Percentiles rank a stretch among this genome's conserved stretches.
Conservation (phyloP, 495 filamentous ascomycete species). For the Lasiosphaeria hispida region DNA sequence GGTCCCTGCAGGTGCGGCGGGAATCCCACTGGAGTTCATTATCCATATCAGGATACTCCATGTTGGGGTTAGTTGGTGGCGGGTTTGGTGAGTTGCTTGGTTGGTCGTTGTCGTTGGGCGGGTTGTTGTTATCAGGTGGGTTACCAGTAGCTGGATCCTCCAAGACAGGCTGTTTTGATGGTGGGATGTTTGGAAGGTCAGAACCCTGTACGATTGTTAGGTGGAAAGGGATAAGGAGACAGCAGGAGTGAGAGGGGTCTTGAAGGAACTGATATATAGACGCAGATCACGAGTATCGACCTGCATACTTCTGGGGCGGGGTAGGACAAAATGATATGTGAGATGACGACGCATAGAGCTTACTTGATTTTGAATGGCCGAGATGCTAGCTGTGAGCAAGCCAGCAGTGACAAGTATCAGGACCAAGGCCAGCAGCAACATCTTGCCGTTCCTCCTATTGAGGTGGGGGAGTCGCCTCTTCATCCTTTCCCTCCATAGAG, state of each 20-base stretch:
- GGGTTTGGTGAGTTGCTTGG: too few species aligned
- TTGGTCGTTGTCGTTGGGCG: not conserved
- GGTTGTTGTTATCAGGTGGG: not conserved
- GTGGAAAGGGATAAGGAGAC: too few species aligned
- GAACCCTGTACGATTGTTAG: too few species aligned
- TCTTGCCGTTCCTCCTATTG: slow-evolving; percentile 26
- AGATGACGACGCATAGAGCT: slow-evolving; percentile 18
- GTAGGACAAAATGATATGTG: not conserved
- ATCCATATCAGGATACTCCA: slow-evolving; percentile 26
- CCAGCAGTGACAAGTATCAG: slow-evolving; percentile 32
- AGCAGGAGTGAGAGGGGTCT: too few species aligned
- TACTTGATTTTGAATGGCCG: slow-evolving; percentile 23
- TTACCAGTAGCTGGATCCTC: too few species aligned
- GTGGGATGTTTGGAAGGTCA: too few species aligned
- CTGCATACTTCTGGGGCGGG: too few species aligned
- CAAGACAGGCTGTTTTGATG: too few species aligned
- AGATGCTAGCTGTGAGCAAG: slow-evolving; percentile 25
- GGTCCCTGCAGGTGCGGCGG: slow-evolving; percentile 24
- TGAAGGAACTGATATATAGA: too few species aligned
- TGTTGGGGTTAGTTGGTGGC: slow-evolving; percentile 9
- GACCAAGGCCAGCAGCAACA: slow-evolving; percentile 21
- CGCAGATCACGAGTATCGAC: too few species aligned
- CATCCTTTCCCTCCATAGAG: slow-evolving; percentile 34
- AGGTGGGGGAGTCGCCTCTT: slow-evolving; percentile 21
- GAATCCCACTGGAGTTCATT: slow-evolving; percentile 17